These are phyloP conservation scores for Lactarius indigo DNA, from an alignment of 768 basidiomycete genomes.

Conservation along the genomic window DNA sequence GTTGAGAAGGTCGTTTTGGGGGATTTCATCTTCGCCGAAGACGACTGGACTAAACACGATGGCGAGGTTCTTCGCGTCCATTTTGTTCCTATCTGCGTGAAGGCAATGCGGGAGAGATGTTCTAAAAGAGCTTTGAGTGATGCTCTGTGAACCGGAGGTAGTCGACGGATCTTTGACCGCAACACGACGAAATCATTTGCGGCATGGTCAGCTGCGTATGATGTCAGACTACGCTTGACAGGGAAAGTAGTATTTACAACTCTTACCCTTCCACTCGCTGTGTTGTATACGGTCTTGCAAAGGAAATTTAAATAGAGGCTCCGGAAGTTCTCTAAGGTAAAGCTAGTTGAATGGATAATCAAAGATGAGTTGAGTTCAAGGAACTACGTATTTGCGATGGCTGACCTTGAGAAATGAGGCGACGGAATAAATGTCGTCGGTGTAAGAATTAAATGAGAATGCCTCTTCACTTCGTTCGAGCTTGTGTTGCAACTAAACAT, in stretches of 20 bases:
- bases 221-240: neutral
- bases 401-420: conserved; percentile 80
- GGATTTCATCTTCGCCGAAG: conserved; percentile 89
- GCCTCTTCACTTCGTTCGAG: conserved; percentile 78
- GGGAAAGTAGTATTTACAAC: neutral
- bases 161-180: conserved; percentile 79
- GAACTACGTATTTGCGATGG: conserved; percentile 7
- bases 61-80: conserved; percentile 90
- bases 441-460: conserved; percentile 67
- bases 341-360: conserved; percentile 39
- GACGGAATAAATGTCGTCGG: conserved; percentile 80
- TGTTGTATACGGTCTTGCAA: conserved; percentile 79
- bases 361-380: neutral
- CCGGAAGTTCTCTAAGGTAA: conserved; percentile 84
- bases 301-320: conserved; percentile 82
- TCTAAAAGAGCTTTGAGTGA: conserved; percentile 79
- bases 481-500: conserved; percentile 69
- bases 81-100: conserved; percentile 75
- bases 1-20: conserved; percentile 72
- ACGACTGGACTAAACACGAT: conserved; percentile 88
- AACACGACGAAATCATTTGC: conserved; percentile 69
- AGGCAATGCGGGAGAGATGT: conserved; percentile 72
- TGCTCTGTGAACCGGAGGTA: conserved; percentile 81
- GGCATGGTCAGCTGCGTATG: conserved; percentile 60
- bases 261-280: conserved; percentile 68